These are phyloP conservation scores for Diutina neorugosa DNA, from an alignment of 1,139 yeast species.

Conservation along the genomic window DNA sequence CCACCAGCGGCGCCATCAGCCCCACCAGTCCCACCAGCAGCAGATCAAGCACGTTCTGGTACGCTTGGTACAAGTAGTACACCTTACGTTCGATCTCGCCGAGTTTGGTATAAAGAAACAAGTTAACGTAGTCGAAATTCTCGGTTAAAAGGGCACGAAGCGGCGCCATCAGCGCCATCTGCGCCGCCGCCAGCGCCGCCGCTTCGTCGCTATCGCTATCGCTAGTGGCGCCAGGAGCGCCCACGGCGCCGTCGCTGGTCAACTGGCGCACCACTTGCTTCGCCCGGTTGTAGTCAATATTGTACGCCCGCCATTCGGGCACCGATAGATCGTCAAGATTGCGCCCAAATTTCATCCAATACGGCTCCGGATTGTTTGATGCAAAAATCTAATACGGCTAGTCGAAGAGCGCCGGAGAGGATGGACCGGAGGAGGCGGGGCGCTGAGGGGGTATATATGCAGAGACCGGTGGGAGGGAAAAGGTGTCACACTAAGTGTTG, in stretches of 20 bases:
- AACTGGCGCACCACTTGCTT: constrained; percentile 47
- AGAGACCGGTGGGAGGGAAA: background rate
- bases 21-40: background rate
- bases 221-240: constrained; percentile 15
- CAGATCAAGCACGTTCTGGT: constrained; percentile 5
- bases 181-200: constrained; percentile 10
- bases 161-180: constrained; percentile 11
- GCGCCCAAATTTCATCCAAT: constrained; percentile 74
- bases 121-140: constrained; percentile 40
- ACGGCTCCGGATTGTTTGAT: no score
- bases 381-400: no score
- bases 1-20: background rate
- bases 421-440: background rate
- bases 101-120: constrained; percentile 54
- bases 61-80: constrained; percentile 8
- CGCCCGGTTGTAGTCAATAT: constrained; percentile 70
- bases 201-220: constrained; percentile 30
- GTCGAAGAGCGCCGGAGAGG: no score
- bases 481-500: background rate
- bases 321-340: constrained; percentile 65
- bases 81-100: constrained; percentile 41
- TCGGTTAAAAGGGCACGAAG: constrained; percentile 25
- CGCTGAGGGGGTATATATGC: background rate
- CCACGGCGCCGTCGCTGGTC: constrained; percentile 14
- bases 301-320: constrained; percentile 80